phyloP scores from a whole-genome alignment of 805 yeast species.

The Debaryomyces castellii region DNA sequence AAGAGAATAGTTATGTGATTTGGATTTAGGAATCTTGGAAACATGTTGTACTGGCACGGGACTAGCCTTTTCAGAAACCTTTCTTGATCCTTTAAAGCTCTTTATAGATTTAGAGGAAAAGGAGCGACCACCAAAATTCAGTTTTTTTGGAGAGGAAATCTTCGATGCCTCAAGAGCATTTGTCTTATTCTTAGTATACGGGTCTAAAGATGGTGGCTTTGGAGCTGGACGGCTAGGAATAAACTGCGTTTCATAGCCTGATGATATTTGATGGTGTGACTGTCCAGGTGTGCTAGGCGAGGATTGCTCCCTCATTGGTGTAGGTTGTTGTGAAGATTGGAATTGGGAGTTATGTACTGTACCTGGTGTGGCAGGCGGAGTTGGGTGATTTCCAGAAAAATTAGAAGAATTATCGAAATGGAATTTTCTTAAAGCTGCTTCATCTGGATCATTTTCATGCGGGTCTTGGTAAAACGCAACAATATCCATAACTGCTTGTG shows the following conservation, averaged over 20 bases:
- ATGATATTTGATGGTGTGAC: neutral
- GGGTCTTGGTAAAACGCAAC: slow-evolving; percentile 78
- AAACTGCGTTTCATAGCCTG: slow-evolving; percentile 41
- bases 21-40: slow-evolving; percentile 37
- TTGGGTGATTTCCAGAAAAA: slow-evolving; percentile 21
- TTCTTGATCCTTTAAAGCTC: slow-evolving; percentile 23
- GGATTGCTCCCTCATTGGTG: slow-evolving; percentile 1
- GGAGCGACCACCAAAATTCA: slow-evolving; percentile 33
- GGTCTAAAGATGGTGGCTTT: slow-evolving; percentile 43
- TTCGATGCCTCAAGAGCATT: slow-evolving; percentile 3
- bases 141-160: slow-evolving; percentile 11
- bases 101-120: slow-evolving; percentile 39
- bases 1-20: slow-evolving; percentile 40
- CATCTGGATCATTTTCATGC: slow-evolving; percentile 42
- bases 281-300: neutral
- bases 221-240: slow-evolving; percentile 73
- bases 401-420: slow-evolving; percentile 24
- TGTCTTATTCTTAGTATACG: neutral
- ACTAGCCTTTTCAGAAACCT: slow-evolving; percentile 17
- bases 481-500: slow-evolving; percentile 91
- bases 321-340: slow-evolving; percentile 5
- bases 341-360: slow-evolving; percentile 4
- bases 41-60: slow-evolving; percentile 11
- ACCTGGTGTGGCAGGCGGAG: slow-evolving; percentile 23
- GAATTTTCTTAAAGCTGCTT: slow-evolving; percentile 43